phyloP scores from a whole-genome alignment of 148 eudicot species.

The Persicaria maculosa region DNA sequence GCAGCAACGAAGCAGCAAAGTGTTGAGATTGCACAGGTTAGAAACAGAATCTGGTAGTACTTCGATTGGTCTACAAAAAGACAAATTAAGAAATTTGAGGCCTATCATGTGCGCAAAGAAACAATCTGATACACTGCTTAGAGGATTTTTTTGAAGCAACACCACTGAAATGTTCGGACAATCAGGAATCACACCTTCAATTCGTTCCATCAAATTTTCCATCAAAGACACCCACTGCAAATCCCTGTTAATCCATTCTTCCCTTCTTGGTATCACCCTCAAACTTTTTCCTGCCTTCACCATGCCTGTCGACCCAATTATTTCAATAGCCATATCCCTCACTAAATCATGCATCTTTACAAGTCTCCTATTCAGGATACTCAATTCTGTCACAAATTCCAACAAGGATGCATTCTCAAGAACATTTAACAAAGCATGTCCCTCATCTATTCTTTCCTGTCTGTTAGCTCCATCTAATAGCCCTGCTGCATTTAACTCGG shows the following conservation, averaged over 20 bases:
- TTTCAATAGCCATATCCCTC: conserved; percentile 23
- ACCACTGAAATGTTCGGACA: conserved; percentile 14
- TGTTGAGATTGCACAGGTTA: conserved; percentile 14
- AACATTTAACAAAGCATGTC: conserved; percentile 10
- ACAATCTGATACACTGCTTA: not conserved
- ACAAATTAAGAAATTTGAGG: conserved; percentile 11
- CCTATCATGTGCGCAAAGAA: conserved; percentile 13
- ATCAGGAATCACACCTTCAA: not conserved
- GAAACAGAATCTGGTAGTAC: conserved; percentile 15
- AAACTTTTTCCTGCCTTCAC: not conserved
- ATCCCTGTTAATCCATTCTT: not conserved
- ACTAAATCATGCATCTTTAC: conserved; percentile 31
- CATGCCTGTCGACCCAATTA: not conserved
- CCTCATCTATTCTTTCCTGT: conserved; percentile 7
- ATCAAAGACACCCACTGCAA: conserved; percentile 17
- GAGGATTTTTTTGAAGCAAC: not conserved
- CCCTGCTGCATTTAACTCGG: conserved; percentile 11
- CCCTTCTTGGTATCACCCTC: not conserved
- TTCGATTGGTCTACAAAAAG: not conserved
- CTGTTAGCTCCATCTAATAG: conserved; percentile 12
- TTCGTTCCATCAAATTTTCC: not conserved
- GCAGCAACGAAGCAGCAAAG: not conserved
- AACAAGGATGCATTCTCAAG: conserved; percentile 17
- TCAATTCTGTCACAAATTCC: not conserved
- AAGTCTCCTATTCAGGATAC: not conserved